Base-by-base conservation (phyloP, 1,284 basidiomycete genomes). In the Sporisorium iseilematis-ciliati region DNA sequence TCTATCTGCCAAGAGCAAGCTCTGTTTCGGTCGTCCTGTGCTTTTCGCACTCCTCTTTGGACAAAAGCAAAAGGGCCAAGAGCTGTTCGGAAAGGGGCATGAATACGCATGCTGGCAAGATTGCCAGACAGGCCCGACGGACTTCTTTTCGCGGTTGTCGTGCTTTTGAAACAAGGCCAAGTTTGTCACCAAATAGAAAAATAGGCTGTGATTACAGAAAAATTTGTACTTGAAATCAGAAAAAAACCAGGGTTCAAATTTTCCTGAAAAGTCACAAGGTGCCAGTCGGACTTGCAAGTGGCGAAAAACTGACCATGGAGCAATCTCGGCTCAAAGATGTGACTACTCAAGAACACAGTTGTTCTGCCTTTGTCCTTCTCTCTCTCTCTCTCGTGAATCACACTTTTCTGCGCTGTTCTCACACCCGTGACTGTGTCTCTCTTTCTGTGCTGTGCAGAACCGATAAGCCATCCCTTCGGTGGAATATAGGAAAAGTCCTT, bases 21-120 rank as follows among this genome's bases (percentile, higher is more conserved):
- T 16, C 4, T 49, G 41, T 21, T 49, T 49, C 48, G 48, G 48
- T 49, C n/a, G n/a, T 49, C 48, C 35, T n/a, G 26, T 29, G 18
- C 26, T 8, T 1, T 49, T 20, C 25, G 2, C 25, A 29, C 25
- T 46, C 23, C 4, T 23, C 16, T 43, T n/a, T 21, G 4, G 42
- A 43, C n/a, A 43, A 20, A 7, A n/a, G 7, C 20, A 12, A 23
- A 21, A 21, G 42, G 20, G 42, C 42, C 4, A 23, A 42, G 40
- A n/a, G n/a, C n/a, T n/a, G n/a, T n/a, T n/a, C n/a, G n/a, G n/a
- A n/a, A n/a, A n/a, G n/a, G n/a, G n/a, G n/a, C n/a, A 16, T 2
- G 20, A 43, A 6, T 4, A 20, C 7, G 20, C 23, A 23, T 46
- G 23, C 23, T 46, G 43, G 43, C 43, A n/a, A n/a, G n/a, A n/a